Base-by-base conservation (phyloP, 1,284 basidiomycete species). In the Naganishia sp. region DNA sequence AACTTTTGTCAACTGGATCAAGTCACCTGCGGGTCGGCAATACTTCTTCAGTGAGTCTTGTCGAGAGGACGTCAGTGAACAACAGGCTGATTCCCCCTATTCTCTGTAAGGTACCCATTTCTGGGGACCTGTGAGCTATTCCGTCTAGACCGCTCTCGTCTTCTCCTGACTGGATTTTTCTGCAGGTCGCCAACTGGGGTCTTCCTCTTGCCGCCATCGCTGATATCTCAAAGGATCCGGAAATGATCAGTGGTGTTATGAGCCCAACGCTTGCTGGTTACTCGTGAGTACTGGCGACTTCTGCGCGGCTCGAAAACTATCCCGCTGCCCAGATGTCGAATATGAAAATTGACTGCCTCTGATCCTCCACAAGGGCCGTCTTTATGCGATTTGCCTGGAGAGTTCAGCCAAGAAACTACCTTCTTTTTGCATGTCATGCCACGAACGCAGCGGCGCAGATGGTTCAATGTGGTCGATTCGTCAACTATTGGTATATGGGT, bases 331-430 rank as follows among this genome's bases (percentile, higher is more conserved):
- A 9, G 35, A 28, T 28, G 28, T 2, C 5, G 28, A 28, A 28
- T 28, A 9, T 32, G 4, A 35, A 39, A 39, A 39, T 0, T 35
- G 23, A 35, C 32, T 60, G 21, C 15, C 28, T 50, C 1, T 51
- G 50, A 35, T 50, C 35, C 13, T 10, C 53, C 13, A 15, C 3
- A 72, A 96, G 93, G 23, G 75, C 91, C 82, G 90, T 94, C 70
- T 96, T 96, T 82, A 94, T 94, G 89, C 89, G 93, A 51, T 96
- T 96, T 77, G 93, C 94, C 68, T 97, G 94, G 94, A 86, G 86
- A 32, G 65, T 58, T 46, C 58, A 47, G 41, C 94, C 94, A 18
- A 86, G 94, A 71, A 98, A 98, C 80, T 93, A 95, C 82, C 84
- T 96, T 64, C 84, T 96, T 62, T 92, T 96, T 79, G 92, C 89